A percentile compares a stretch with the other conserved stretches of the same genome.
Evolutionary conservation across 2,329 filamentous ascomycete species (phyloP).

Genomic region (Fusarium luffae): DNA sequence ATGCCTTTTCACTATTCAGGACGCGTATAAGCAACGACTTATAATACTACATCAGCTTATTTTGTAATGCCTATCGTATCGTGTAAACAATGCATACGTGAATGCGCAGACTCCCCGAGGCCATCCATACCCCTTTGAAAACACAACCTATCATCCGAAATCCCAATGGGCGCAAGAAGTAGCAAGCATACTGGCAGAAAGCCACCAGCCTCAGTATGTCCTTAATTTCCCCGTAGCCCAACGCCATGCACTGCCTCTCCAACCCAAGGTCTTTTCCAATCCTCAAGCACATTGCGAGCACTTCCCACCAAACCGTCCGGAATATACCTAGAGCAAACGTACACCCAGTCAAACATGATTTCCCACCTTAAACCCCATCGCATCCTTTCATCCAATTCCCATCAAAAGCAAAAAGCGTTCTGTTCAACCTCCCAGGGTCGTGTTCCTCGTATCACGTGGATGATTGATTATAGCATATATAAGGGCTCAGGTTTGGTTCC

Average conservation of each 20-base stretch:
- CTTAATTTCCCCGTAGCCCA: slow-evolving; percentile 36
- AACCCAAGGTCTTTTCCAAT: slow-evolving; percentile 30
- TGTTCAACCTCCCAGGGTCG: slow-evolving; percentile 25
- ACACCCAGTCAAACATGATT: slow-evolving; percentile 23
- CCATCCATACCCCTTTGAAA: slow-evolving; percentile 20
- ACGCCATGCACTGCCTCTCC: slow-evolving; percentile 41
- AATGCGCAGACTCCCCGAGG: slow-evolving; percentile 27
- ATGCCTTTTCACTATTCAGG: background rate
- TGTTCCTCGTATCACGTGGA: slow-evolving; percentile 31
- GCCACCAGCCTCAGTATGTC: slow-evolving; percentile 20
- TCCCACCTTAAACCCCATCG: slow-evolving; percentile 13
- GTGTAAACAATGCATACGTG: slow-evolving; percentile 36
- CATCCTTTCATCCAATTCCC: slow-evolving; percentile 7
- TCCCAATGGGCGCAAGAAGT: slow-evolving; percentile 20
- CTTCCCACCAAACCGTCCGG: slow-evolving; percentile 6
- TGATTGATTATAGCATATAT: slow-evolving; percentile 40
- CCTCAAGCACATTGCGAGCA: slow-evolving; percentile 25
- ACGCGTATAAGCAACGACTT: slow-evolving; percentile 6
- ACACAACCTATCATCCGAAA: slow-evolving; percentile 21
- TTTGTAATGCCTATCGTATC: slow-evolving; percentile 33
- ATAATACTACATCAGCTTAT: slow-evolving; percentile 27
- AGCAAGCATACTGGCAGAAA: slow-evolving; percentile 15
- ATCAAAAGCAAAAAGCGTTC: slow-evolving; percentile 19
- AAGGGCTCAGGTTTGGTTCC: slow-evolving; percentile 11
- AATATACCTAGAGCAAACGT: slow-evolving; percentile 23